phyloP scores from a whole-genome alignment of 2,329 filamentous ascomycete genomes.

The Stachybotrys chlorohalonatus region DNA sequence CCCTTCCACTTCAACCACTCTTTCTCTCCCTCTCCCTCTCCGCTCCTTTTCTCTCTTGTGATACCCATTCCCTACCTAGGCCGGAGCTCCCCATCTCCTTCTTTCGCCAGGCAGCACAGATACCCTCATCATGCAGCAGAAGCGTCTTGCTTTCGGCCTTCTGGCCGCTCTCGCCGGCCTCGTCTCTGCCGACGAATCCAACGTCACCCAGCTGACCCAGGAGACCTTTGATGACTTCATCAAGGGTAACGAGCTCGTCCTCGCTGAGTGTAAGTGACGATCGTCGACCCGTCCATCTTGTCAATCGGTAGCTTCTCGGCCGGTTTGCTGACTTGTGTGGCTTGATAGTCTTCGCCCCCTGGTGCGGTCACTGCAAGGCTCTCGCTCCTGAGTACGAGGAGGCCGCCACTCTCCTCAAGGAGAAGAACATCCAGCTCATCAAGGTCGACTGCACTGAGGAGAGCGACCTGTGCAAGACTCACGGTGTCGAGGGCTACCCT shows the following conservation, averaged over 20 bases:
- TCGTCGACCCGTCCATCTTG: neutral
- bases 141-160: constrained; percentile 43
- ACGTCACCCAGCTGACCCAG: constrained; percentile 77
- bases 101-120: constrained; percentile 2
- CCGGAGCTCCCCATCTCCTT: neutral
- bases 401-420: constrained; percentile 74
- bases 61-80: constrained; percentile 11
- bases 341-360: constrained; percentile 75
- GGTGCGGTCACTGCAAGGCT: constrained; percentile 98
- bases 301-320: neutral
- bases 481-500: constrained; percentile 94
- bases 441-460: constrained; percentile 96
- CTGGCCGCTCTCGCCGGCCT: constrained; percentile 45
- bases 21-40: constrained; percentile 9
- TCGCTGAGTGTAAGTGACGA: constrained; percentile 76
- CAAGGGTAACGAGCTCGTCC: constrained; percentile 75
- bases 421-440: constrained; percentile 76
- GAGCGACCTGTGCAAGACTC: constrained; percentile 79
- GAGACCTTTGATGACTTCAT: constrained; percentile 85
- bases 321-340: constrained; percentile 19
- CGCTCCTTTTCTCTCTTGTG: constrained; percentile 10
- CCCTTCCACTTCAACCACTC: constrained; percentile 2
- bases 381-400: constrained; percentile 88
- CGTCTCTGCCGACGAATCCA: constrained; percentile 59
- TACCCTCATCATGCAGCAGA: constrained; percentile 35